Evolutionary conservation across 495 filamentous ascomycete genomes (phyloP).

Genomic region (Cetradonia linearis): DNA sequence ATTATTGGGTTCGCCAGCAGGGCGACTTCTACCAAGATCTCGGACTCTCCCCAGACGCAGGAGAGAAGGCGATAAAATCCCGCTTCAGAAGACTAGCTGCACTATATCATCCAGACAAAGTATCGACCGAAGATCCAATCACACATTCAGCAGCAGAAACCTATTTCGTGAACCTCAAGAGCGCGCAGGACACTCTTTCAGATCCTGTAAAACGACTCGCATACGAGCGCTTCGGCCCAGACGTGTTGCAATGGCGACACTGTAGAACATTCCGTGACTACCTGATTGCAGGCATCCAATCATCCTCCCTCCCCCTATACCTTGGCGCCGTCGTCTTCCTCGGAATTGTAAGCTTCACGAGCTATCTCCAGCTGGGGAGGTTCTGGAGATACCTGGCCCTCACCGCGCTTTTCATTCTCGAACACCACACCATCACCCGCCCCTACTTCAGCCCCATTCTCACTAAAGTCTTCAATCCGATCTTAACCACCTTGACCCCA

Average conservation of each 20-base stretch:
- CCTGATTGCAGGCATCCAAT: conserved; percentile 50
- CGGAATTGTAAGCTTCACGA: conserved; percentile 59
- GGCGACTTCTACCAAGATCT: conserved; percentile 73
- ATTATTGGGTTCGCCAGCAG: conserved; percentile 60
- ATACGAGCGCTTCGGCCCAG: conserved; percentile 85
- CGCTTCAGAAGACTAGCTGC: conserved; percentile 77
- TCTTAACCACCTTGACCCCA: conserved; percentile 40
- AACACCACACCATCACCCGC: conserved; percentile 62
- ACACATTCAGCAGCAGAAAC: conserved; percentile 36
- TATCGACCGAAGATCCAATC: conserved; percentile 31
- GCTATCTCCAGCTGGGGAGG: conserved; percentile 73
- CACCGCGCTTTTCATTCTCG: conserved; percentile 56
- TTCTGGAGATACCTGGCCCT: conserved; percentile 87
- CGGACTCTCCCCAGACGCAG: conserved; percentile 52
- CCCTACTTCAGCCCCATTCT: conserved; percentile 48
- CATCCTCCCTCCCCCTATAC: conserved; percentile 53
- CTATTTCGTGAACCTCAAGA: conserved; percentile 72
- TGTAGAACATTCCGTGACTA: conserved; percentile 66
- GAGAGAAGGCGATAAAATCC: conserved; percentile 70
- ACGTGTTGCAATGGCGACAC: conserved; percentile 56
- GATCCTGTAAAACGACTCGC: conserved; percentile 77
- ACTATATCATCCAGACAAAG: conserved; percentile 83
- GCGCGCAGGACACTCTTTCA: conserved; percentile 70
- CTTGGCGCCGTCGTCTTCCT: conserved; percentile 49
- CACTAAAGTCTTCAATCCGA: conserved; percentile 49